Conservation (phyloP, 75 land plant genomes). For the Pinus tabuliformis region DNA sequence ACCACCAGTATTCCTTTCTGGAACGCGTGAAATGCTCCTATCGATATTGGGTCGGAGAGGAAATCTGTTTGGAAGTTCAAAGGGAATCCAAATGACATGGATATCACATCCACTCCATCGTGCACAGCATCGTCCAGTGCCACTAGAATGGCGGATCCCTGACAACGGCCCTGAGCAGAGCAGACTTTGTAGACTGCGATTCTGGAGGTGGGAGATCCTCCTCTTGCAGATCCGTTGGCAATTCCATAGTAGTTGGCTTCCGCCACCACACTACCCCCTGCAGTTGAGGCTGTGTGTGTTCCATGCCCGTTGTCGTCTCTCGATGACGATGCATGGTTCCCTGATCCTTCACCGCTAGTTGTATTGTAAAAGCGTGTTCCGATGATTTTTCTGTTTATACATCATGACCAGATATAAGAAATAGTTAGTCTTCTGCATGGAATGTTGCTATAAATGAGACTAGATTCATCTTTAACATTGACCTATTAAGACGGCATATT, state of each 20-base stretch:
- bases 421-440: no score
- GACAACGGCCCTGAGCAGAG: conserved; percentile 31
- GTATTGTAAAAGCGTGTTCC: background rate
- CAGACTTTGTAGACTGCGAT: conserved; percentile 75
- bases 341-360: background rate
- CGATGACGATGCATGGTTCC: conserved; percentile 5
- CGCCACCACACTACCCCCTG: conserved; percentile 37
- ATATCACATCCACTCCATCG: conserved; percentile 81
- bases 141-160: conserved; percentile 49
- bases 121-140: conserved; percentile 79
- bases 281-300: conserved; percentile 73
- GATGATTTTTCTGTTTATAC: no score
- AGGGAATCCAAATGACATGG: conserved; percentile 56
- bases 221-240: conserved; percentile 65
- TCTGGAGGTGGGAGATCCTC: conserved; percentile 69
- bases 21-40: conserved; percentile 77
- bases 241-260: conserved; percentile 59
- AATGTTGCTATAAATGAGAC: no score
- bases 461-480: no score
- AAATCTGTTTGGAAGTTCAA: conserved; percentile 22
- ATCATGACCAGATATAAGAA: no score
- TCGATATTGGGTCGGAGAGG: conserved; percentile 57
- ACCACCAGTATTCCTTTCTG: conserved; percentile 55
- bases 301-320: conserved; percentile 65
- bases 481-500: no score